phyloP scores from a whole-genome alignment of 345 rosid species.

The Ceriops zippeliana region DNA sequence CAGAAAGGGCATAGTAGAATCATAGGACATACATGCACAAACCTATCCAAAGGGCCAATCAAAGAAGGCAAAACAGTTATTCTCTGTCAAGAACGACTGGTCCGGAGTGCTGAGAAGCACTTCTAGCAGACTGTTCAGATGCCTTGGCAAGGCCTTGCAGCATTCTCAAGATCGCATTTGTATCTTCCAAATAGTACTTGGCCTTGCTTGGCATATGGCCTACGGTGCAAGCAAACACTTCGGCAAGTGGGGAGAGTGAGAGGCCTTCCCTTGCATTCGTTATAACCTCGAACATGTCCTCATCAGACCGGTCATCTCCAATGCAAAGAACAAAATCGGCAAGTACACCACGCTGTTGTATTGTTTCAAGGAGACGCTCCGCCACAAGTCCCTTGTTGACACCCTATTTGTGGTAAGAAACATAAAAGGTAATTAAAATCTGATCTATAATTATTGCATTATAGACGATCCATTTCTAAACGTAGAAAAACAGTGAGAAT shows the following conservation, averaged over 20 bases:
- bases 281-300: conserved; percentile 95
- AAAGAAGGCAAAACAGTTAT: background rate
- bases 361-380: conserved; percentile 52
- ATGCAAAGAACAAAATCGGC: conserved; percentile 86
- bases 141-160: conserved; percentile 57
- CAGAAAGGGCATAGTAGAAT: background rate
- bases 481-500: too few species aligned
- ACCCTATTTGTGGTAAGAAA: conserved; percentile 42
- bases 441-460: too few species aligned
- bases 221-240: conserved; percentile 87
- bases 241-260: conserved; percentile 71
- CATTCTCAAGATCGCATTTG: conserved; percentile 69
- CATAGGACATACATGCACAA: background rate
- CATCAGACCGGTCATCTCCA: conserved; percentile 91
- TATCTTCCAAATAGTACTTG: conserved; percentile 86
- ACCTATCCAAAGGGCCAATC: background rate
- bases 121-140: conserved; percentile 32
- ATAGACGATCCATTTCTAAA: too few species aligned
- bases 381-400: conserved; percentile 89
- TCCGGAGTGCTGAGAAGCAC: background rate
- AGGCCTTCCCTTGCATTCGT: conserved; percentile 53
- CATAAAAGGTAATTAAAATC: background rate
- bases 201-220: conserved; percentile 95
- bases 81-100: conserved; percentile 12
- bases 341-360: conserved; percentile 58